Evolutionary conservation across 352 stramenopile genomes (phyloP), one percentile per base, ranked within the genome.

Genomic region (Phytophthora sansomeana): DNA sequence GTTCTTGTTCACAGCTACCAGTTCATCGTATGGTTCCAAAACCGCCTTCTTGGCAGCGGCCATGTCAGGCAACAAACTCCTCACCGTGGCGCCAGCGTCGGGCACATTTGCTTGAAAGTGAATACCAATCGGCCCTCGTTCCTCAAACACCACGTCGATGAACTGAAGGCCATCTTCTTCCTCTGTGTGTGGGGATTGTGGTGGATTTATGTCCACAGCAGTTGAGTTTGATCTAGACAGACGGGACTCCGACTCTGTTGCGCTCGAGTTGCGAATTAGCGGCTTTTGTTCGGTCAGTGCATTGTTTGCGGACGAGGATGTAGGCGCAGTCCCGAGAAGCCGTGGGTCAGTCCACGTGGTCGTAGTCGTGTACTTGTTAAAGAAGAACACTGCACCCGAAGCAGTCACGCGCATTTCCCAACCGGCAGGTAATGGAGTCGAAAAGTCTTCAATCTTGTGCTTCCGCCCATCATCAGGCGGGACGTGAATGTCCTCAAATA

Each of bases 381-480:
- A 80, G 41, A 95, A 95, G 63, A 92, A 95, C 1, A 95, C 86
- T 1, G 77, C 72, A 28, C 86, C 86, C 1, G 67, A 74, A 14
- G 79, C 81, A 0, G 84, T 93, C 1, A 92, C 86, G 0, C 84
- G 83, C 86, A 95, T 95, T 57, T 95, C 86, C 86, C 86, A 95
- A 0, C 84, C 86, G 60, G 78, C 72, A 17, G 86, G 84, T 19
- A 95, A 39, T 2, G 82, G 84, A 3, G 83, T 95, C 26, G 84
- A 79, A 42, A 94, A 94, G 59, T 94, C 86, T 11, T 91, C 70
- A 16, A 94, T 87, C 16, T 72, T 78, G 39, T 94, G 81, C 38
- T 83, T 78, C 9, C 51, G 64, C 6, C 82, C 82, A 49, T 92
- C 83, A 47, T 92, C 83, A 0, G 75, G 78, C 1, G 86, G 83